Evolutionary conservation across 176 grass and related monocot genomes (phyloP), one percentile per base, ranked within the genome.

Genomic region (Hyparrhenia diplandra): DNA sequence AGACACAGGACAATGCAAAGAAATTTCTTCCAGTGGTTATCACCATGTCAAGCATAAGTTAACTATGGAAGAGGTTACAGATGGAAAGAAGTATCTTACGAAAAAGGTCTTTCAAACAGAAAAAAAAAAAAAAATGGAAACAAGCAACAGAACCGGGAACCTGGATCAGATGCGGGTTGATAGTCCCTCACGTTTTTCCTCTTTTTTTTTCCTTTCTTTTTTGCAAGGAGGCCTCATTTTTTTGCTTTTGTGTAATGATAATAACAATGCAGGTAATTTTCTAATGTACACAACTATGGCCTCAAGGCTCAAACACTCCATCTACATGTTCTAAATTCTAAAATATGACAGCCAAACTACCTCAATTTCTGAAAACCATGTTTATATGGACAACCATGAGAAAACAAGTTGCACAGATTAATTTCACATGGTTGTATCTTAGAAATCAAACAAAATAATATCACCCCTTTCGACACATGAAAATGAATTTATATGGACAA

Each of bases 11-110:
- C 0, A 83, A 25, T 54, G 42, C 17, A 80, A 12, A 25, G 47
- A 18, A 74, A 52, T 2, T 75, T 79, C 9, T 87, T 82, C 62
- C 63, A 60, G 16, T 20, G 17, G 21, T 63, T 37, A 74, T 59
- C 21, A 4, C 1, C 11, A 58, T 59, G 24, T 2, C 45, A 78
- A 7, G 13, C 23, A 69, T 73, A 45, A 67, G 40, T 42, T 12
- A 42, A 42, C 20, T 60, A 16, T 43, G 34, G 32, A 83, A 67
- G 32, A 31, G 10, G 40, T 42, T 27, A 66, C 37, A 63, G 41
- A 67, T 5, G 12, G 4, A 24, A 39, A 39, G n/a, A 45, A 74
- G 67, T 7, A 6, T 41, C 40, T 41, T 41, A 9, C 5, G 37
- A 10, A 41, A 41, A 41, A 39, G 40, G 40, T 12, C 10, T 42